Evolutionary conservation across 2,329 filamentous ascomycete species (phyloP).

Genomic region (Lecanicillium sp.): DNA sequence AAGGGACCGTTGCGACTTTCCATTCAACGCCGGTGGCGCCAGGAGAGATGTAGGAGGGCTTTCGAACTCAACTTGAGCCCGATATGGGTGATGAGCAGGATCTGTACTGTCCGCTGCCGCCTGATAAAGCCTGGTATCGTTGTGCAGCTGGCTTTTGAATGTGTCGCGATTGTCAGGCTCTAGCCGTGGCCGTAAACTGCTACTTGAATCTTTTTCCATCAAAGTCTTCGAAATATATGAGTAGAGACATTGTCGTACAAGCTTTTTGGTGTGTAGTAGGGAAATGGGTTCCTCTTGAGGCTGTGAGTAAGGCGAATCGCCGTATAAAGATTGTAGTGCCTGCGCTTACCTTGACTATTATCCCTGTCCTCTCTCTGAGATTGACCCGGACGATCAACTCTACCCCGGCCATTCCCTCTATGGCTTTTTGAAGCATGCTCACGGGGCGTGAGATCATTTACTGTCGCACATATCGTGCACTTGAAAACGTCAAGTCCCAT

Average conservation of each 20-base stretch:
- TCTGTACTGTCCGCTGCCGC: too few relatives aligned
- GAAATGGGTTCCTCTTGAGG: slow-evolving; percentile 23
- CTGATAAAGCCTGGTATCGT: too few relatives aligned
- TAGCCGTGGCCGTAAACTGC: background rate
- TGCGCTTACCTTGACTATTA: slow-evolving; percentile 7
- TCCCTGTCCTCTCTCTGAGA: slow-evolving; percentile 1
- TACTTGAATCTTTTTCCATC: background rate
- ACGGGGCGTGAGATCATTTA: slow-evolving; percentile 61
- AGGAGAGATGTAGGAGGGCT: too few relatives aligned
- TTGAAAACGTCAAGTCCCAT: slow-evolving; percentile 65
- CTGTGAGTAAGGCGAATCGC: background rate
- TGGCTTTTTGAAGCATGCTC: slow-evolving; percentile 15
- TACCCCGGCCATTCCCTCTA: slow-evolving; percentile 14
- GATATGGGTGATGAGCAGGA: too few relatives aligned
- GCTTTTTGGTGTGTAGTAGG: slow-evolving; percentile 23
- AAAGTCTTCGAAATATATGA: slow-evolving; percentile 20
- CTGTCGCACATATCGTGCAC: slow-evolving; percentile 75
- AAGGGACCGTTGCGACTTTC: slow-evolving; percentile 24
- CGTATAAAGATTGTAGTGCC: background rate
- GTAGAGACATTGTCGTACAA: slow-evolving; percentile 25
- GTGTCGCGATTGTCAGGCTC: too few relatives aligned
- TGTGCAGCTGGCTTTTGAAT: too few relatives aligned
- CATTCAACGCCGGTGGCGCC: too few relatives aligned
- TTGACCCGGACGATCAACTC: slow-evolving; percentile 13
- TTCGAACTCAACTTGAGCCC: too few relatives aligned